Conservation (phyloP, 306 rosid genomes). For the Spatholobus suberectus region DNA sequence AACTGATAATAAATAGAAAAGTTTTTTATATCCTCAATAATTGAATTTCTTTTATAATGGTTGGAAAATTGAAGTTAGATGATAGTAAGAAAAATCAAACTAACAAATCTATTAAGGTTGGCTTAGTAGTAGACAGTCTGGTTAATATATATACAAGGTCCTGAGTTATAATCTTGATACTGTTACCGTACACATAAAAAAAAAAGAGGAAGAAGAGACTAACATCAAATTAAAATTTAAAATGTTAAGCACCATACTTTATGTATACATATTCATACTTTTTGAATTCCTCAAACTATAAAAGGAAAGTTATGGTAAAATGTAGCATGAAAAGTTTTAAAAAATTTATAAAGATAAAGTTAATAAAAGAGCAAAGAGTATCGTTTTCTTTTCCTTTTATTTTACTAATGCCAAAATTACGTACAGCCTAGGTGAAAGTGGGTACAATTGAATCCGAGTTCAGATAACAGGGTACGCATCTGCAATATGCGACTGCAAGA, state of each 20-base stretch:
- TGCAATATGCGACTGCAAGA: neutral
- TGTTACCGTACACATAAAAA: no score
- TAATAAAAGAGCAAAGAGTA: neutral
- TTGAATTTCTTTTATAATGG: neutral
- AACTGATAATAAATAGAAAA: neutral
- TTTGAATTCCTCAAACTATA: neutral
- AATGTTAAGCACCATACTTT: neutral
- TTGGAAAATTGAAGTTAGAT: neutral
- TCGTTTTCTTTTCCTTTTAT: neutral
- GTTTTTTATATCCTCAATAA: neutral
- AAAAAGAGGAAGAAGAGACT: no score
- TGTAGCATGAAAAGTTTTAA: neutral
- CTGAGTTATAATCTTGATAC: no score
- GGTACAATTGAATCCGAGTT: conserved; percentile 1
- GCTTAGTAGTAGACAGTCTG: no score
- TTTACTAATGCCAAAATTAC: neutral
- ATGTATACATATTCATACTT: no score
- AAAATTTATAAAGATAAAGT: neutral
- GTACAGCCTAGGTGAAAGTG: neutral
- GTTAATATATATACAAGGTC: no score
- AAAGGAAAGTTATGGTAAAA: neutral
- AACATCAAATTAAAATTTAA: neutral
- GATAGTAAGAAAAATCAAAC: neutral
- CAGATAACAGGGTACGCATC: neutral
- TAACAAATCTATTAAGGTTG: no score